Base-by-base conservation (phyloP, 148 eudicot genomes). In the Rhododendron williamsianum region DNA sequence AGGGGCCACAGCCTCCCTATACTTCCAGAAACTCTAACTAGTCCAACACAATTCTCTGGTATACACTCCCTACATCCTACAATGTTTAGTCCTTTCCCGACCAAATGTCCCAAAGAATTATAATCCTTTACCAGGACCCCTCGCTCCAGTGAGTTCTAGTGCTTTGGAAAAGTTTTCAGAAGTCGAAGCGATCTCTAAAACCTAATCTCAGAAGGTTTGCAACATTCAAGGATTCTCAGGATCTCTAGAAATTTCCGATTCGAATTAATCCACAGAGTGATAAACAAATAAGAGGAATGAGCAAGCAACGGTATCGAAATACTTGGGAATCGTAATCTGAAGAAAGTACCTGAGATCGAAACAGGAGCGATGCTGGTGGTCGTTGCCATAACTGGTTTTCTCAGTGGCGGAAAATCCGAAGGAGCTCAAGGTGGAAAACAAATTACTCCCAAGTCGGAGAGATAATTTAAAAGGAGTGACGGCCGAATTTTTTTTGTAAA, bases 291-390 rank as follows among this genome's bases (percentile, higher is more conserved):
- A 84, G 7, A 35, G 48, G 35, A 36, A 21, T 0, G 36, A 18
- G 48, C 4, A 76, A 52, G 3, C 13, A 41, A 41, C 45, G 45
- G 43, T 6, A 23, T 27, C 6, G n/a, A 27, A 49, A 25, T 33
- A 48, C 19, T 52, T 7, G 12, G 25, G 12, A 30, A 80, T 51
- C 82, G 71, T 46, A 71, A 16, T 46, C 41, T 84, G 67, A 74
- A 48, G 33, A 21, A 41, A 67, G 11, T 84, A 91, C 95, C 93
- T 49, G 93, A 84, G 69, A 89, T 76, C 9, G 91, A 84, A 74
- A 86, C 25, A 71, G 91, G 87, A 82, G 89, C 49, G 21, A 88
- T 76, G 85, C 89, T 73, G 81, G 89, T 74, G 36, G 93, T 90
- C 91, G 60, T 18, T 18, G 92, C 90, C 76, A 69, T 56, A 48